Evolutionary conservation across 2,329 filamentous ascomycete genomes (phyloP), one percentile per base, ranked within the genome.

Genomic region (Phaeosphaeria sp.): DNA sequence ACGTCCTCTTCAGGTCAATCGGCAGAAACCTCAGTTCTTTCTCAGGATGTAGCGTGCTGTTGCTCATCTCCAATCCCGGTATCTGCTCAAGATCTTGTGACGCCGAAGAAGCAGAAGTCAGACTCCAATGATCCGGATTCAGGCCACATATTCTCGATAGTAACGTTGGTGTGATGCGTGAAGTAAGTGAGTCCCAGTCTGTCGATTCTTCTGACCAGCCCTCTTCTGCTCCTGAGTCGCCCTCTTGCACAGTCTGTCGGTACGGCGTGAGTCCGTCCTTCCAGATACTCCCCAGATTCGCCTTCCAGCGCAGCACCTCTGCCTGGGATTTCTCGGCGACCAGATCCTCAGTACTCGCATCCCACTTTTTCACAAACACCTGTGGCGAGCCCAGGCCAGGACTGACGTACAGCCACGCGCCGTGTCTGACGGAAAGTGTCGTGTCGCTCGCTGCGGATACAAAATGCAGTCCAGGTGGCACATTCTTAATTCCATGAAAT

Each of bases 1-100:
- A 89, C 2, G 87, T 89, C 65, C 81, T 81, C 71, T 85, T 87
- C 43, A 89, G 74, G 59, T 89, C 82, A 53, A 89, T 78, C 0
- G 85, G 84, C 3, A 89, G 71, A 58, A 89, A 84, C 0, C 74
- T 74, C 17, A 89, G 78, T 53, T 77, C 76, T 51, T 77, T 76
- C 53, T 78, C 75, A 2, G 71, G 68, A 50, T 73, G 68, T 13
- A 70, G 50, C 8, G 61, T 64, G 51, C 66, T 72, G 51, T 71
- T 73, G 49, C 69, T 72, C 27, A 53, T 45, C 55, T 74, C 69
- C n/a, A 89, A 71, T 0, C 86, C 86, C 0, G 86, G 86, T 50
- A 89, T 89, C 55, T 83, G 74, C 65, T 89, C 87, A 18, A 83
- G 73, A 68, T 89, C 87, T 30, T 80, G 75, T 11, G 75, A 69